Evolutionary conservation across 768 basidiomycete genomes (phyloP), one percentile per base, ranked within the genome.

Genomic region (Obba rivulosa): DNA sequence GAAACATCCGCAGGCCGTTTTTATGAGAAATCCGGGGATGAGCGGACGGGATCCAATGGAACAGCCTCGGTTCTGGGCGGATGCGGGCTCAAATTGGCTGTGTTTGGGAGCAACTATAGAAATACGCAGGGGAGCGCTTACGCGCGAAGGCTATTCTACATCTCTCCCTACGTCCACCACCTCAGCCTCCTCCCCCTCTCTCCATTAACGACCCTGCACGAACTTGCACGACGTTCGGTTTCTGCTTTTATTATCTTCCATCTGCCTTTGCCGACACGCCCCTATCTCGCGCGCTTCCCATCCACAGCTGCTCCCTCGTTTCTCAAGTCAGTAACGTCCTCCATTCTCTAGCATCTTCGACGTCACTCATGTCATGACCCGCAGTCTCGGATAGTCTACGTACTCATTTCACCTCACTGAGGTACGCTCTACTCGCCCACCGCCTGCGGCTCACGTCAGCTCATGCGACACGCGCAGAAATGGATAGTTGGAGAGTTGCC

Each of bases 401-500:
- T 50, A 49, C 53, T 54, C 57, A 38, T 53, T 56, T 54, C 54
- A 42, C 37, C 45, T 43, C 39, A 41, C 52, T 52, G 55, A 52
- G 60, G 58, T 43, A 36, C 35, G n/a, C 50, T 45, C 55, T 41
- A 28, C 24, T 8, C 40, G 20, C 52, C 43, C 42, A 28, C 28
- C 41, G n/a, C 34, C 40, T 5, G 28, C 48, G 17, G 16, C 31
- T 17, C 16, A 35, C 45, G 35, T 35, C 34, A 34, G 48, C 39
- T 43, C 35, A 20, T 20, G 17, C 25, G n/a, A 36, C 49, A 45
- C 31, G 41, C 54, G 42, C 54, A 75, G 71, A 76, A 68, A 92
- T 92, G 90, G 90, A 92, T 74, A 86, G 84, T 67, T 92, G 90
- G 90, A 86, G 92, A 76, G 87, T 96, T 59, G 92, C 93, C 53